phyloP scores from a whole-genome alignment of 352 stramenopile genomes.

The Phytophthora agathidicida region DNA sequence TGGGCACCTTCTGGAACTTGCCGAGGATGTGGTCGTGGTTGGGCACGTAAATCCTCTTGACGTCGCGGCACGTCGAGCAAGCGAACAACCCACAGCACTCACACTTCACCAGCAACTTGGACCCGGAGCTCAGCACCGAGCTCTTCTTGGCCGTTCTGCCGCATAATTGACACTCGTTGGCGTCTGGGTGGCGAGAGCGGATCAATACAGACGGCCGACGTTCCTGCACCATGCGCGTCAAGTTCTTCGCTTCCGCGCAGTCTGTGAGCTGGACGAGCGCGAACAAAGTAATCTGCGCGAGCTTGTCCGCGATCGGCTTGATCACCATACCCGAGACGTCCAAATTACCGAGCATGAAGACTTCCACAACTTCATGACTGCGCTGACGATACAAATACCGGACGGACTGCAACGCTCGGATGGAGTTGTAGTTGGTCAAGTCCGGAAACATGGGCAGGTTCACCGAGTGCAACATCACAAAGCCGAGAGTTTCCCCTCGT shows the following conservation, averaged over 20 bases:
- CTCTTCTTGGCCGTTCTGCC: constrained; percentile 44
- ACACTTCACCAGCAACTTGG: constrained; percentile 52
- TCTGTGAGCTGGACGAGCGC: constrained; percentile 49
- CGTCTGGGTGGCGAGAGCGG: constrained; percentile 30
- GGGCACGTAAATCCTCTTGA: constrained; percentile 54
- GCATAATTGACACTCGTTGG: constrained; percentile 45
- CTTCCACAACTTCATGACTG: constrained; percentile 46
- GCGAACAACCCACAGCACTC: constrained; percentile 53
- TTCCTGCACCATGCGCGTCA: constrained; percentile 51
- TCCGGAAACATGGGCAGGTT: constrained; percentile 50
- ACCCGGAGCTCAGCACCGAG: constrained; percentile 34
- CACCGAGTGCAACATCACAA: constrained; percentile 57
- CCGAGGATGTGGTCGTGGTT: constrained; percentile 44
- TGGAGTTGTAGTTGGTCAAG: constrained; percentile 48
- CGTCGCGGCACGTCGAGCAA: constrained; percentile 49
- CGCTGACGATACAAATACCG: constrained; percentile 55
- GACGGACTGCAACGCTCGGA: constrained; percentile 49
- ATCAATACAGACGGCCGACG: constrained; percentile 41
- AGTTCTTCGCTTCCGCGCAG: constrained; percentile 51
- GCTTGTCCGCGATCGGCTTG: constrained; percentile 34
- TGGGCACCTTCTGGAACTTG: constrained; percentile 46
- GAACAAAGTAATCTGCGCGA: constrained; percentile 45
- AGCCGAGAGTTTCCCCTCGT: constrained; percentile 48
- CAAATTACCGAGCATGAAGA: constrained; percentile 58
- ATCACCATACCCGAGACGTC: constrained; percentile 46